These are phyloP conservation scores for Candida tropicalis DNA, from an alignment of 1,139 yeast species.

Conservation along the genomic window DNA sequence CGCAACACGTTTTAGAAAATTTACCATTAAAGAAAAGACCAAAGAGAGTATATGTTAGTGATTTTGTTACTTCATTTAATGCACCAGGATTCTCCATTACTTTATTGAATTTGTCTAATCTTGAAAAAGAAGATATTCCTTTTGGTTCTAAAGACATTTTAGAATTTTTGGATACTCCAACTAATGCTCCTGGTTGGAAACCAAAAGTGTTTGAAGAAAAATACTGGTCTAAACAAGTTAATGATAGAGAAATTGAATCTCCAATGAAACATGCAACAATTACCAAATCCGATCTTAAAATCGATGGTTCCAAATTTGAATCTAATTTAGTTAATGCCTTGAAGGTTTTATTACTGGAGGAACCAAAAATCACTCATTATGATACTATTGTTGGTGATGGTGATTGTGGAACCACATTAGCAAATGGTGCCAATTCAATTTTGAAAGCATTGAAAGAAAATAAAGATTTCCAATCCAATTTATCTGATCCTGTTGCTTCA, in stretches of 20 bases:
- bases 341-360: conserved; percentile 51
- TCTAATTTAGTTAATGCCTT: conserved; percentile 52
- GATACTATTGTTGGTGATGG: conserved; percentile 96
- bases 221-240: conserved; percentile 26
- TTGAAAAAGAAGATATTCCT: conserved; percentile 35
- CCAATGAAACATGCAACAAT: conserved; percentile 30
- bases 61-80: conserved; percentile 82
- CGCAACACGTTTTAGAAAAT: conserved; percentile 46
- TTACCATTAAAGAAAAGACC: conserved; percentile 60
- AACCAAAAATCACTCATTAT: conserved; percentile 79
- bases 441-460: conserved; percentile 52
- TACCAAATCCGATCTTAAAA: conserved; percentile 37
- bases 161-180: conserved; percentile 62
- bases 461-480: conserved; percentile 23
- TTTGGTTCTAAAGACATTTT: conserved; percentile 34
- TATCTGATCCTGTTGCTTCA: conserved; percentile 49
- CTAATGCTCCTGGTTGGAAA: conserved; percentile 86
- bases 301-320: conserved; percentile 44
- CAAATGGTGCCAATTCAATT: conserved; percentile 78
- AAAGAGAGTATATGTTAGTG: conserved; percentile 66
- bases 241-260: conserved; percentile 25
- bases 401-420: conserved; percentile 92
- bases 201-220: conserved; percentile 32
- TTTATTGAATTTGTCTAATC: conserved; percentile 61
- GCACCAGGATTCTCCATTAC: conserved; percentile 92